Evolutionary conservation across 768 basidiomycete species (phyloP), one percentile per base, ranked within the genome.

Genomic region (Amanita inopinata): DNA sequence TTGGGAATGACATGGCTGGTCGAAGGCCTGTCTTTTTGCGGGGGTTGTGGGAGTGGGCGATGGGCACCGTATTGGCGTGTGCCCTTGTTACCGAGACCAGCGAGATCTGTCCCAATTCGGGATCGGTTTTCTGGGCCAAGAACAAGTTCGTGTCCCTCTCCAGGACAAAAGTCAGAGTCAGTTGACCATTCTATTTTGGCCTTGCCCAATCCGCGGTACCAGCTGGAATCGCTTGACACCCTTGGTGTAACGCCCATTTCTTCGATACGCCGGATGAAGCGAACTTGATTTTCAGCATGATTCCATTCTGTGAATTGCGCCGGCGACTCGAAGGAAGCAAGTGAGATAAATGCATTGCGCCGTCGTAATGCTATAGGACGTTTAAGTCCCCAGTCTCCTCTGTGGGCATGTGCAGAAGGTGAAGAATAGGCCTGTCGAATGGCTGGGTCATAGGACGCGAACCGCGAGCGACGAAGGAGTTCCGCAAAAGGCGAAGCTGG

Each of bases 371-470:
- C 66, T 17, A 91, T 73, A 17, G 86, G 82, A 0, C 88, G 80
- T 61, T 93, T 93, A 48, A 92, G 65, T 17, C 89, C 89, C 74
- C 78, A 93, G 64, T 89, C 74, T 41, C 86, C 85, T 19, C 87
- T 76, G 51, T 80, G 69, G 9, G 80, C 76, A 55, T 85, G 71
- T 32, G 81, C 80, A 15, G 74, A 71, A 34, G 74, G 71, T 0
- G 87, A 65, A 11, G 78, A 73, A 61, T 90, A 92, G 14, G 87
- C 75, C 53, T 90, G 88, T 34, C 73, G 71, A 46, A 93, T 86
- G 34, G 58, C 53, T 0, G 83, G 84, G 63, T 89, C 83, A 57
- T 70, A 89, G 8, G 81, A 66, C 7, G 87, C 79, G 61, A 92
- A 91, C 49, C 82, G 83, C 24, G 90, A 90, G 33, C 79, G 76